Evolutionary conservation across 2,329 filamentous ascomycete genomes (phyloP).

Genomic region (Cladophialophora yegresii): DNA sequence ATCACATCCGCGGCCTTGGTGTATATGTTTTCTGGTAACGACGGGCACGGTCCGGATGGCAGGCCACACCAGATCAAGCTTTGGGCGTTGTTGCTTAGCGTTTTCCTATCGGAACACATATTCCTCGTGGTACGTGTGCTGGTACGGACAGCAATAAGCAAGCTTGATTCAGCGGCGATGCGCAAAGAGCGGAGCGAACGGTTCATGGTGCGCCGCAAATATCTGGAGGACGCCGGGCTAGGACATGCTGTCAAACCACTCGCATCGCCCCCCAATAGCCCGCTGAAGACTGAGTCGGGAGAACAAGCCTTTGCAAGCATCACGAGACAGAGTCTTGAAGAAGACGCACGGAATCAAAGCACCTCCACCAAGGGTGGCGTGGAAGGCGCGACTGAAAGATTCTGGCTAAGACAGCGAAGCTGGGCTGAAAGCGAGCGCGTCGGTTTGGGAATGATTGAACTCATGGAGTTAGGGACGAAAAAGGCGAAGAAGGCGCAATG

Average conservation of each 20-base stretch:
- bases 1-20: slow-evolving; percentile 84
- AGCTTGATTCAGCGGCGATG: slow-evolving; percentile 80
- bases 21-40: slow-evolving; percentile 76
- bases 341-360: slow-evolving; percentile 46
- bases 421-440: slow-evolving; percentile 48
- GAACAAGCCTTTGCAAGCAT: slow-evolving; percentile 36
- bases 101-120: slow-evolving; percentile 84
- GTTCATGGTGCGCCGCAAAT: slow-evolving; percentile 75
- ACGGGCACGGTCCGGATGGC: slow-evolving; percentile 67
- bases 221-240: slow-evolving; percentile 67
- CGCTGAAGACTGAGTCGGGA: slow-evolving; percentile 60
- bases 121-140: slow-evolving; percentile 77
- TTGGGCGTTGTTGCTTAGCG: slow-evolving; percentile 77
- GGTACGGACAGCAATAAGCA: slow-evolving; percentile 72
- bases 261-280: slow-evolving; percentile 64
- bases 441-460: slow-evolving; percentile 46
- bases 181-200: slow-evolving; percentile 82
- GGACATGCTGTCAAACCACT: slow-evolving; percentile 53
- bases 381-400: slow-evolving; percentile 41
- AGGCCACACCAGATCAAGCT: slow-evolving; percentile 69
- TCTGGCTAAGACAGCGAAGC: slow-evolving; percentile 50
- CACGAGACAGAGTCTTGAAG: slow-evolving; percentile 45
- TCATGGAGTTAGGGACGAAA: slow-evolving; percentile 33
- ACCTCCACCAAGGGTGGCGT: slow-evolving; percentile 40
- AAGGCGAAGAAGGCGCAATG: slow-evolving; percentile 28